Evolutionary conservation across 768 basidiomycete genomes (phyloP), one percentile per base, ranked within the genome.

Genomic region (Porpolomopsis calyptriformis): DNA sequence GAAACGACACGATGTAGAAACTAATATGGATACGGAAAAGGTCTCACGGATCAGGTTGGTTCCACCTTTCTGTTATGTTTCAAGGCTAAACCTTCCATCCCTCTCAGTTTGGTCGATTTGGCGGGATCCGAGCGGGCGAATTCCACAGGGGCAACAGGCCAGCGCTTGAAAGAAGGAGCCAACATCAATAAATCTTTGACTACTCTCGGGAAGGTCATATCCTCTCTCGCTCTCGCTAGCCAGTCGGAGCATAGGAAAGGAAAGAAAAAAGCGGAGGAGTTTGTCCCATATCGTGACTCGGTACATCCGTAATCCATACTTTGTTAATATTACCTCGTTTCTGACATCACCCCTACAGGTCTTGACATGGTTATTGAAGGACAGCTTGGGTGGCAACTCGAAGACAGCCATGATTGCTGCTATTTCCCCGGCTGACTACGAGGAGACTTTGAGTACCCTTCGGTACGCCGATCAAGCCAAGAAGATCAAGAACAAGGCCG

Each of bases 361-460:
- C 52, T 72, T 99, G 48, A 99, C 96, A 26, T 99, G 96, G 96
- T 71, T 99, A 22, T 69, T 99, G 53, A 99, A 99, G 66, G 96
- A 99, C 68, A 92, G 89, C 60, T 70, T 98, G 43, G 96, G 96
- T 18, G 96, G 89, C 4, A 94, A 94, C 66, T 92, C 88, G 26
- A 94, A 96, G 70, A 99, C 94, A 3, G 92, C 94, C 4, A 98
- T 99, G 96, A 97, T 99, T 53, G 96, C 96, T 42, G 96, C 96
- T 31, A 98, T 99, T 51, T 82, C 91, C 37, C 93, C 92, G n/a
- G 93, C 92, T 38, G 92, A 97, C 66, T 97, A 97, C 58, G 94
- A 98, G 53, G 94, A 98, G 64, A 97, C 94, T 12, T 70, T 98
- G 50, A 90, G 90, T 65, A 98, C 94, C 2, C 70, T 99, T 48